A percentile compares a stretch with the other conserved stretches of the same genome.
Evolutionary conservation across 108 stramenopile genomes (phyloP).

Genomic region (Aurantiochytrium sp.): DNA sequence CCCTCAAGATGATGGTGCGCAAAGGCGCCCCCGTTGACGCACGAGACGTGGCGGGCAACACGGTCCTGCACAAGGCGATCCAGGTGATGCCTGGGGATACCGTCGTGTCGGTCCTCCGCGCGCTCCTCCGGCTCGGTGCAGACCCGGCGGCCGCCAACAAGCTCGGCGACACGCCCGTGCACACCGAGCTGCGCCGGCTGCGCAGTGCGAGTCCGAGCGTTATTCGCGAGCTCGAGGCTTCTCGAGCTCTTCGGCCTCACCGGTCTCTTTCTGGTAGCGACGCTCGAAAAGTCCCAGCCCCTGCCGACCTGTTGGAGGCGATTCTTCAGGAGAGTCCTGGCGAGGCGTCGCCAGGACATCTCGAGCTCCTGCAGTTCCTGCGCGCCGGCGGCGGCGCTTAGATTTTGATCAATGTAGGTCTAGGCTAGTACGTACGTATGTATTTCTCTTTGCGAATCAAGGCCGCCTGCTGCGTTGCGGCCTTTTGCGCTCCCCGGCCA

Average conservation of each 20-base stretch:
- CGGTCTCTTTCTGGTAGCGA: background rate
- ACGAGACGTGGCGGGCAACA: background rate
- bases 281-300: background rate
- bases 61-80: slow-evolving; percentile 12
- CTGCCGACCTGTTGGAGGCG: background rate
- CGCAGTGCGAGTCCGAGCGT: background rate
- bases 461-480: too few relatives aligned
- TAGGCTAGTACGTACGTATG: too few relatives aligned
- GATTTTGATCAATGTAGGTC: background rate
- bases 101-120: background rate
- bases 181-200: slow-evolving; percentile 4
- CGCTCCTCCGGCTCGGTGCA: background rate
- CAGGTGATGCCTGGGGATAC: background rate
- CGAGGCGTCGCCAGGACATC: background rate
- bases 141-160: background rate
- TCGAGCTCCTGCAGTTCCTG: background rate
- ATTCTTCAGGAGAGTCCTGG: background rate
- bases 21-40: background rate
- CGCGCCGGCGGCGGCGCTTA: background rate
- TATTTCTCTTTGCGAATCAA: too few relatives aligned
- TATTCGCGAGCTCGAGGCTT: background rate
- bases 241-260: background rate
- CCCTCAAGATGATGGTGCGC: background rate
- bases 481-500: too few relatives aligned
- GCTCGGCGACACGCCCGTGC: background rate